These are phyloP conservation scores for Ustilago bromivora DNA, from an alignment of 1,284 basidiomycete species.

Conservation along the genomic window DNA sequence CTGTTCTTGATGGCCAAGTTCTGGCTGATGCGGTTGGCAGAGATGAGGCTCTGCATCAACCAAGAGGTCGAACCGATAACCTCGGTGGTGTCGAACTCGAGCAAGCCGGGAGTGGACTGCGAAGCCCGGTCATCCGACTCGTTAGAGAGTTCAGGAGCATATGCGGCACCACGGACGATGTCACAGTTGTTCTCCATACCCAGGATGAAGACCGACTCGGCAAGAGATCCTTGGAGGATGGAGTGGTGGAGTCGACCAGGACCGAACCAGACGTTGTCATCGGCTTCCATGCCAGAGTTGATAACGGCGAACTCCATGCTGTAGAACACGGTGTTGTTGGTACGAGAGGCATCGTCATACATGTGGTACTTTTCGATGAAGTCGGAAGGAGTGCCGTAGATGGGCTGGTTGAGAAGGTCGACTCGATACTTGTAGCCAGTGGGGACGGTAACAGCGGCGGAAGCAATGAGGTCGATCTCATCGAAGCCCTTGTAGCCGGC, in stretches of 20 bases:
- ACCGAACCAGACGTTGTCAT: slow-evolving; percentile 74
- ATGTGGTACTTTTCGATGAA: slow-evolving; percentile 43
- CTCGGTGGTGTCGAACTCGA: slow-evolving; percentile 73
- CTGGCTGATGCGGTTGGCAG: slow-evolving; percentile 46
- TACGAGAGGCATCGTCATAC: slow-evolving; percentile 48
- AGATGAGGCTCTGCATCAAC: slow-evolving; percentile 75
- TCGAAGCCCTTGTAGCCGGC: slow-evolving; percentile 72
- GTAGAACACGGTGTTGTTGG: slow-evolving; percentile 53
- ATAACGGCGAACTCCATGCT: slow-evolving; percentile 80
- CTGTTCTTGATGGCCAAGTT: slow-evolving; percentile 30
- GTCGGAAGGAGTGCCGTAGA: slow-evolving; percentile 41
- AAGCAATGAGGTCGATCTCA: slow-evolving; percentile 53
- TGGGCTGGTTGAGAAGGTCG: slow-evolving; percentile 48
- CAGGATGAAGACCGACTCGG: slow-evolving; percentile 80
- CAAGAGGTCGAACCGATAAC: slow-evolving; percentile 75
- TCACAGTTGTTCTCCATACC: slow-evolving; percentile 77
- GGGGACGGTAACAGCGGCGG: slow-evolving; percentile 28
- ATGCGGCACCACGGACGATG: slow-evolving; percentile 77
- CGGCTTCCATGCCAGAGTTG: slow-evolving; percentile 71
- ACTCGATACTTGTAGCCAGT: slow-evolving; percentile 50
- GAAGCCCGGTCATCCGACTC: slow-evolving; percentile 66
- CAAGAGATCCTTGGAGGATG: slow-evolving; percentile 72
- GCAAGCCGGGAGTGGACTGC: slow-evolving; percentile 76
- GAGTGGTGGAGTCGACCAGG: slow-evolving; percentile 76
- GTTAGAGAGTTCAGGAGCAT: slow-evolving; percentile 76